Percentiles rank a stretch among this genome's conserved stretches.
Conservation (phyloP, 2,329 filamentous ascomycete genomes). For the Xylariaceae sp. region DNA sequence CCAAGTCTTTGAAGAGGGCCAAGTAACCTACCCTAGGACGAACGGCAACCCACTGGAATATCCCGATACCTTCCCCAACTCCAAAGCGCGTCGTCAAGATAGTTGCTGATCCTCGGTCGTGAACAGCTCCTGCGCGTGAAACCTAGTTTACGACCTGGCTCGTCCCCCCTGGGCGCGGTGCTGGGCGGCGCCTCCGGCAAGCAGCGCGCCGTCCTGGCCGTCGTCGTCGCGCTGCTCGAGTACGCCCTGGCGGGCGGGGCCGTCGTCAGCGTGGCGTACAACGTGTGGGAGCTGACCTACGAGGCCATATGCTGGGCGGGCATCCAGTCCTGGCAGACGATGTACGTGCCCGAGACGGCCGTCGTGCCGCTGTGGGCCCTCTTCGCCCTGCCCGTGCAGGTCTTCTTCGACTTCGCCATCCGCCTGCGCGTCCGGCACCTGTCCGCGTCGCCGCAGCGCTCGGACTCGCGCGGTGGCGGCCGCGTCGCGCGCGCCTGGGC, state of each 20-base stretch:
- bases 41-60: too few relatives aligned
- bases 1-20: too few relatives aligned
- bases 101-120: too few relatives aligned
- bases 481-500: too few relatives aligned
- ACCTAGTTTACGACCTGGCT: not conserved
- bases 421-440: not conserved
- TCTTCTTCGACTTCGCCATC: not conserved
- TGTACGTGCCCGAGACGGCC: not conserved
- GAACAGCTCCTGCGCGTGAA: too few relatives aligned
- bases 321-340: constrained; percentile 1
- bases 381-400: not conserved
- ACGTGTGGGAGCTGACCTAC: not conserved
- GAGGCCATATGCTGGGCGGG: constrained; percentile 1
- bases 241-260: not conserved
- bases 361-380: constrained; percentile 1
- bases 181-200: not conserved
- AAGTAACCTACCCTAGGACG: too few relatives aligned
- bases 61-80: too few relatives aligned
- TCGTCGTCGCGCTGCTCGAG: not conserved
- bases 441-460: not conserved
- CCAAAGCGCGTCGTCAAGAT: too few relatives aligned
- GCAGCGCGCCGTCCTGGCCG: not conserved
- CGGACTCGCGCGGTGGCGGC: too few relatives aligned
- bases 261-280: not conserved
- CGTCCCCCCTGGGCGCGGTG: too few relatives aligned